Base-by-base conservation (phyloP, 129 eudicot genomes). In the Lactuca sativa region DNA sequence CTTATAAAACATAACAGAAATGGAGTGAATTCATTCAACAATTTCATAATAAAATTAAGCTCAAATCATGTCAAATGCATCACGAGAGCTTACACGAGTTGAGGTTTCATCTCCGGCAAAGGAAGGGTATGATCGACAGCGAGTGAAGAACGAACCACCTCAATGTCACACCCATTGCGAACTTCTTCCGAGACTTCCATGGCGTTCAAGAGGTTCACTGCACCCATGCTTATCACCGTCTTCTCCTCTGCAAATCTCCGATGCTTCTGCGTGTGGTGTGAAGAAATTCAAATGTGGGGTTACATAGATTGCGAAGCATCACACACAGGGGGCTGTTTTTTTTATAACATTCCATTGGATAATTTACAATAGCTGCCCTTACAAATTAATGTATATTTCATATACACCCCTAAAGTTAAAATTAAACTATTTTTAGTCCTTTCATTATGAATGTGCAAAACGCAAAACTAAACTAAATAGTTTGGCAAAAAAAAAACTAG, bases 111-210 rank as follows among this genome's bases (percentile, higher is more conserved):
- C 14, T 82, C 79, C 51, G 85, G 62, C 17, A 86, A 74, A 41
- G 86, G 51, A 64, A 88, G 96, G 32, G 96, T 67, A 71, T 88
- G 88, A 58, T 91, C 96, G 70, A 88, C 69, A 78, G 80, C 78
- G 75, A 86, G 81, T 10, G 90, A 76, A 31, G 96, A 88, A 53
- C 75, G 83, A 59, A 77, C 83, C 51, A 86, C 77, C 32, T 80
- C 81, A n/a, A 79, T 58, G 68, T 78, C 71, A 14, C 70, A 64
- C 63, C 32, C 66, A 56, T 66, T 71, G 6, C 80, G 66, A 76
- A 82, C 83, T n/a, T 64, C 84, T n/a, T 55, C 92, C 36, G 90
- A 75, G 67, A 80, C 76, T 86, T 80, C 84, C 69, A 79, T 51
- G 72, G 84, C 97, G 82, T 90, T 68, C 74, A 82, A 70, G 77